Percentiles rank a stretch among this genome's conserved stretches.
phyloP scores from a whole-genome alignment of 306 rosid genomes.

The Fragaria vesca region DNA sequence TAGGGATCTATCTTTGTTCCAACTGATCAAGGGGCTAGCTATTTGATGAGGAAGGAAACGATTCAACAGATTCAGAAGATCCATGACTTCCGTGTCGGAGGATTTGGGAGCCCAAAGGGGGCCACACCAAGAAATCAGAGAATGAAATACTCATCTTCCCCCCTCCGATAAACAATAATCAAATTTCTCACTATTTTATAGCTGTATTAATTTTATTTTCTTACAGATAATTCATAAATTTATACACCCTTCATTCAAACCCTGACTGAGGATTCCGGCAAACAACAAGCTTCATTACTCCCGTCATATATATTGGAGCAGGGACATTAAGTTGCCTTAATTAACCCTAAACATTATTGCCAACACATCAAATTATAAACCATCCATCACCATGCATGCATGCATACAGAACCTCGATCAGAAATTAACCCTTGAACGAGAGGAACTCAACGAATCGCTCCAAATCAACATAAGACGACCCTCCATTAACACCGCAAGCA shows the following conservation, averaged over 20 bases:
- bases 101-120: too few relatives aligned
- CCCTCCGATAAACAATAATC: too few relatives aligned
- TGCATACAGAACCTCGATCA: background rate
- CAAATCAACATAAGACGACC: background rate
- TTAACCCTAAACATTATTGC: background rate
- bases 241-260: background rate
- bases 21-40: too few relatives aligned
- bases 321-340: background rate
- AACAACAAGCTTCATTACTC: background rate
- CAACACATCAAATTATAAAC: background rate
- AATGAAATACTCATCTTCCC: too few relatives aligned
- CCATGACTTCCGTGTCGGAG: too few relatives aligned
- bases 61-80: too few relatives aligned
- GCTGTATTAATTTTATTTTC: background rate
- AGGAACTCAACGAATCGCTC: constrained; percentile 11
- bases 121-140: too few relatives aligned
- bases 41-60: too few relatives aligned
- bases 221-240: background rate
- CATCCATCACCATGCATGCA: background rate
- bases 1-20: too few relatives aligned
- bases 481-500: constrained; percentile 8
- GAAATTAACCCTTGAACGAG: background rate
- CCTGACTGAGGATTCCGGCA: background rate
- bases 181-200: background rate
- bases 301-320: background rate